A percentile compares a stretch with the other conserved stretches of the same genome.
These are phyloP conservation scores for Pistacia vera DNA, from an alignment of 345 rosid genomes.

Conservation along the genomic window DNA sequence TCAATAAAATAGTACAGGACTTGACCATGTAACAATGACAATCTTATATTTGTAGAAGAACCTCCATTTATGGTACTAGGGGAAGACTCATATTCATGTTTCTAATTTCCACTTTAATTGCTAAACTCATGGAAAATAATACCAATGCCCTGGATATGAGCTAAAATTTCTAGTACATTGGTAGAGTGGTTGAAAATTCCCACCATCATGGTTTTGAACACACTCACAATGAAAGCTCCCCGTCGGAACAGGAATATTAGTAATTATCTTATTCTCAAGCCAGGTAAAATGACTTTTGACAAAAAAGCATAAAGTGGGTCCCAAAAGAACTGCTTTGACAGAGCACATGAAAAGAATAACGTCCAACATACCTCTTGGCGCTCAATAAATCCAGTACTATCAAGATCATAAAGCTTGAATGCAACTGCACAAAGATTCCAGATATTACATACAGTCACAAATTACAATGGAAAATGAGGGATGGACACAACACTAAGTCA, in stretches of 20 bases:
- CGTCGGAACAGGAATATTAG: background rate
- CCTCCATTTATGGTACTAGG: too few relatives aligned
- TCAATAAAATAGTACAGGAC: too few relatives aligned
- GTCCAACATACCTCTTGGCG: conserved; percentile 77
- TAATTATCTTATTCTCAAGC: background rate
- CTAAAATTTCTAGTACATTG: background rate
- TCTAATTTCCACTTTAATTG: too few relatives aligned
- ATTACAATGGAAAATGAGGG: background rate
- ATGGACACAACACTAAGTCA: background rate
- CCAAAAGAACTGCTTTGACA: conserved; percentile 1
- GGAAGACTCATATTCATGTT: too few relatives aligned
- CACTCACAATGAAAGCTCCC: background rate
- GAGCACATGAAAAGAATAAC: conserved; percentile 2
- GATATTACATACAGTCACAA: conserved; percentile 5
- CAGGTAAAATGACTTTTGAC: background rate
- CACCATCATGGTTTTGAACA: background rate
- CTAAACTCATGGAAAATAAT: background rate
- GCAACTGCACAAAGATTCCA: conserved; percentile 62
- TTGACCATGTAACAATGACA: too few relatives aligned
- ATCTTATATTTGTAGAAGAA: too few relatives aligned
- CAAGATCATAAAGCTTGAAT: conserved; percentile 93
- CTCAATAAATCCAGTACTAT: conserved; percentile 87
- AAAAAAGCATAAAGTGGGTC: background rate
- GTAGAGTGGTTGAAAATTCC: background rate
- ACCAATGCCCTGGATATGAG: background rate